Conservation (phyloP, 192 early-diverging fungal species). For the Backusella mclennaniae region DNA sequence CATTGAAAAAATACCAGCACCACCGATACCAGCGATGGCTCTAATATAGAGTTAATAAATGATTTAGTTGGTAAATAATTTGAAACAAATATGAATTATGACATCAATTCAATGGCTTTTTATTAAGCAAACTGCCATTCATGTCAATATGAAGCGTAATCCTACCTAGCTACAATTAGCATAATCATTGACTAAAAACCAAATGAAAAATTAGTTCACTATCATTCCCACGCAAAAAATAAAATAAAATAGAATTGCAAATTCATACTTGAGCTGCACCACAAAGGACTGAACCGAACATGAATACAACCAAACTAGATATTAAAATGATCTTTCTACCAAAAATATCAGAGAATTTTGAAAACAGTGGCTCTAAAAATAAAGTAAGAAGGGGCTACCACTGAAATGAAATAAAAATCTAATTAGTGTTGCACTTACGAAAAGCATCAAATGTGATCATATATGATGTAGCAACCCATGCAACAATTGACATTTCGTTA, state of each 20-base stretch:
- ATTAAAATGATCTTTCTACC: slow-evolving; percentile 68
- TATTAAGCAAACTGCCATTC: no score
- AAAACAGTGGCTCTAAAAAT: slow-evolving; percentile 49
- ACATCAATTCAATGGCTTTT: no score
- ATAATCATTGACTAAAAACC: slow-evolving; percentile 4
- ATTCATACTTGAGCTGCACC: slow-evolving; percentile 57
- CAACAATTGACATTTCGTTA: slow-evolving; percentile 51
- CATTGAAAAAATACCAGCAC: slow-evolving; percentile 19
- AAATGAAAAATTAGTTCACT: neutral
- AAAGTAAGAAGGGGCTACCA: neutral
- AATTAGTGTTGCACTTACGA: slow-evolving; percentile 1
- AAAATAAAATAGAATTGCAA: neutral
- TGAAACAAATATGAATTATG: no score
- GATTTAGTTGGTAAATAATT: no score
- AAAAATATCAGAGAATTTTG: slow-evolving; percentile 86
- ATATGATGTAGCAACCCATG: slow-evolving; percentile 79
- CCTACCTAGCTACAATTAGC: neutral
- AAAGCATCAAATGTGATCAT: slow-evolving; percentile 50
- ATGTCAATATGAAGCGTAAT: no score
- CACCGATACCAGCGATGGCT: neutral
- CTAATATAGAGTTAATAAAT: neutral
- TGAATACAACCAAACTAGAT: slow-evolving; percentile 71
- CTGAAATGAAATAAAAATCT: neutral
- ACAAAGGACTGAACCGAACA: slow-evolving; percentile 75
- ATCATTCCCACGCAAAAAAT: neutral